These are phyloP conservation scores for Lophium mytilinum DNA, from an alignment of 495 filamentous ascomycete species.

Conservation along the genomic window DNA sequence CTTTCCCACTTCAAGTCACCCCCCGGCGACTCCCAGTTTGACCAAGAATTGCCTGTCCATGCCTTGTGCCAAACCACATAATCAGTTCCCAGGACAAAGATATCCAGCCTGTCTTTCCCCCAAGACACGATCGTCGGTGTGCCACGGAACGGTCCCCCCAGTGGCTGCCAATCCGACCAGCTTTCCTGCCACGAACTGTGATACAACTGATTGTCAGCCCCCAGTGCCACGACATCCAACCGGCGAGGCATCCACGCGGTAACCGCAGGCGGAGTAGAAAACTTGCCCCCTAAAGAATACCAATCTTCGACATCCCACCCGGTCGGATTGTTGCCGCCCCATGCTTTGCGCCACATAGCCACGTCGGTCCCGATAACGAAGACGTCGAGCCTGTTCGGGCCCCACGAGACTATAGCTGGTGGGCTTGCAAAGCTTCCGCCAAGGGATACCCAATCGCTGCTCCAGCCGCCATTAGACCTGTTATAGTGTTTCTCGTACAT, in stretches of 20 bases:
- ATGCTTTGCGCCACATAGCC: not conserved
- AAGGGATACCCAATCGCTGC: not conserved
- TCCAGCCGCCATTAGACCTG: not conserved
- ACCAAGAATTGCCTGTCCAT: not conserved
- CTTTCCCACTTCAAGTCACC: not conserved
- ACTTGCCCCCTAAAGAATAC: not conserved
- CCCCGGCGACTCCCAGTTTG: not conserved
- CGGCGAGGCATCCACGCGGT: not conserved
- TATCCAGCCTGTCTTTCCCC: not conserved
- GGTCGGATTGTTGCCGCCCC: not conserved
- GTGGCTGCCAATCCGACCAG: not conserved
- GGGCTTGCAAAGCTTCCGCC: not conserved
- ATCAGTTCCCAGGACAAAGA: not conserved
- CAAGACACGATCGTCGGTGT: not conserved
- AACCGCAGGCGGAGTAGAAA: not conserved
- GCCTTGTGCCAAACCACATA: not conserved
- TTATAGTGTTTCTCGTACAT: not conserved
- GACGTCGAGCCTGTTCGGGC: not conserved
- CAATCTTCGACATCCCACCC: not conserved
- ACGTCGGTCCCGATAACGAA: not conserved
- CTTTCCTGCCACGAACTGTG: not conserved
- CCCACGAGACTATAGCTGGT: not conserved
- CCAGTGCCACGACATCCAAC: not conserved
- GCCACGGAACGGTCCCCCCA: not conserved
- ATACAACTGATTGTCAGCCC: not conserved